A percentile compares a stretch with the other conserved stretches of the same genome.
Evolutionary conservation across 768 basidiomycete species (phyloP).

Genomic region (Suillus hirtellus): DNA sequence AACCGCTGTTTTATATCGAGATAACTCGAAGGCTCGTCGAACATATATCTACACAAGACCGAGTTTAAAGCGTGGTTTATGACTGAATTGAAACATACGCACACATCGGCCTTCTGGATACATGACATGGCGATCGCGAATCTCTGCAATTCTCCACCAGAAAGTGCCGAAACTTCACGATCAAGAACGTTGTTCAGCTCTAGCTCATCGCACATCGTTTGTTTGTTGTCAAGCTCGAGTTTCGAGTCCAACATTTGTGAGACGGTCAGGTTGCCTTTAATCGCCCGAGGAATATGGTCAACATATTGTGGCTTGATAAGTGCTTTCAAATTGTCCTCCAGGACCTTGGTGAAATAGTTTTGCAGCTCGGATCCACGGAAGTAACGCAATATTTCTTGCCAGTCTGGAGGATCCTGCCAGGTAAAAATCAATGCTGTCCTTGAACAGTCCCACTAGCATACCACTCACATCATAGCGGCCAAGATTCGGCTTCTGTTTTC

Average conservation of each 20-base stretch:
- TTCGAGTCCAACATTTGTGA: constrained; percentile 91
- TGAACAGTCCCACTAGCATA: neutral
- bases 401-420: constrained; percentile 90
- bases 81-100: constrained; percentile 34
- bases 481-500: constrained; percentile 96
- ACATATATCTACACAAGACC: constrained; percentile 77
- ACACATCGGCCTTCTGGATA: constrained; percentile 95
- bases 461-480: constrained; percentile 88
- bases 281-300: constrained; percentile 95
- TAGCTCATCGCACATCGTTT: constrained; percentile 80
- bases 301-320: constrained; percentile 99
- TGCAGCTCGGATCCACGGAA: constrained; percentile 99
- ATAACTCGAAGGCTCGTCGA: constrained; percentile 98
- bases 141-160: constrained; percentile 96
- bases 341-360: constrained; percentile 99
- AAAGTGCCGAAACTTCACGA: constrained; percentile 82
- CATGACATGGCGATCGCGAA: constrained; percentile 99
- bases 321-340: constrained; percentile 98
- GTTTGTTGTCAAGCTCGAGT: constrained; percentile 85
- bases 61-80: constrained; percentile 12
- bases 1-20: constrained; percentile 95
- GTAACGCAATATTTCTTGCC: constrained; percentile 98
- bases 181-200: constrained; percentile 86
- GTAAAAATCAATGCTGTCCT: constrained; percentile 9
- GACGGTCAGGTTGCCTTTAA: constrained; percentile 89